Percentiles rank a stretch among this genome's conserved stretches.
Conservation (phyloP, 192 early-diverging fungal genomes). For the Backusella macrospora region DNA sequence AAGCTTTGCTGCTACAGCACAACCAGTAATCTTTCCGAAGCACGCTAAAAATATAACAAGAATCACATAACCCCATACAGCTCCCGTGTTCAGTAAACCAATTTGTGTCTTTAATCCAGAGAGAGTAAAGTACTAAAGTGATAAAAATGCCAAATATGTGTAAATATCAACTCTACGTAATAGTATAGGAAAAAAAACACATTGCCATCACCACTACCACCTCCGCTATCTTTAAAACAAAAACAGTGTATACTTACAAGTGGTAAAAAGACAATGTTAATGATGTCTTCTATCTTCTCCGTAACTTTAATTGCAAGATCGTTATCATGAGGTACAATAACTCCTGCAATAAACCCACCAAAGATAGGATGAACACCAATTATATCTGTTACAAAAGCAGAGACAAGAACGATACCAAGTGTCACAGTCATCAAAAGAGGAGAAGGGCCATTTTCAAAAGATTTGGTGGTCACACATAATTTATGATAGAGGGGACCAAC, state of each 20-base stretch:
- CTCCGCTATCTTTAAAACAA: too few relatives aligned
- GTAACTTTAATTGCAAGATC: slow-evolving; percentile 87
- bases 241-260: slow-evolving; percentile 50
- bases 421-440: slow-evolving; percentile 71
- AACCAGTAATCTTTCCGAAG: slow-evolving; percentile 85
- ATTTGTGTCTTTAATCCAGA: slow-evolving; percentile 92
- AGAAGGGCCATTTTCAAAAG: slow-evolving; percentile 57
- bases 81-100: slow-evolving; percentile 68
- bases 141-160: neutral
- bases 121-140: slow-evolving; percentile 79
- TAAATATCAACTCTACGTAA: neutral
- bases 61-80: slow-evolving; percentile 76
- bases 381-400: slow-evolving; percentile 80
- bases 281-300: slow-evolving; percentile 92
- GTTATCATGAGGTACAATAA: slow-evolving; percentile 86
- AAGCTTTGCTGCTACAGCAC: slow-evolving; percentile 67
- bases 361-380: slow-evolving; percentile 91
- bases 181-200: neutral
- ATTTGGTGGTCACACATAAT: slow-evolving; percentile 55
- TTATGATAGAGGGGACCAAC: slow-evolving; percentile 65
- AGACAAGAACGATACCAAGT: slow-evolving; percentile 68
- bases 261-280: slow-evolving; percentile 87
- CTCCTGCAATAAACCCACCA: slow-evolving; percentile 87
- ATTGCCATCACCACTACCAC: too few relatives aligned
- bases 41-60: slow-evolving; percentile 79